Conservation (phyloP, 2,329 filamentous ascomycete genomes). For the Ophiostoma tasmaniense region DNA sequence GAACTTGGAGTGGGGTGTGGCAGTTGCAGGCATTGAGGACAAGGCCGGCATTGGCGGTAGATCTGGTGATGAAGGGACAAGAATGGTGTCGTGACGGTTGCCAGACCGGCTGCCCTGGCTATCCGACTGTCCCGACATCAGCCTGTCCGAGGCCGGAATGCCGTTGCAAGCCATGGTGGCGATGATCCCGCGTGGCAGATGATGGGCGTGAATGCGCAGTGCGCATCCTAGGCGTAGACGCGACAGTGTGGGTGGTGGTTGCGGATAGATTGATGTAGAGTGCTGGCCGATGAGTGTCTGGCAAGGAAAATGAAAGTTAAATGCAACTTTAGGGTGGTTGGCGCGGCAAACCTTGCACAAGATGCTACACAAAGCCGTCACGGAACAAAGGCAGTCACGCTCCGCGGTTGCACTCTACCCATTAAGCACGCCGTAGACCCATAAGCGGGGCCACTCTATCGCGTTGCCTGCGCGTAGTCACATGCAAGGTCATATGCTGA, state of each 20-base stretch:
- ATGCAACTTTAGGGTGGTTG: background rate
- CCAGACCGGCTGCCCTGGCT: background rate
- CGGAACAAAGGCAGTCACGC: background rate
- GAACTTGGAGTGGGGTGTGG: background rate
- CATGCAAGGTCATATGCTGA: constrained; percentile 23
- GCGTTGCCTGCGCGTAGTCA: constrained; percentile 24
- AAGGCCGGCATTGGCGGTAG: background rate
- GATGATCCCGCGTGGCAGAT: constrained; percentile 22
- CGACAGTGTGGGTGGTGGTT: constrained; percentile 26
- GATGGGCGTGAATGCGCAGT: constrained; percentile 32
- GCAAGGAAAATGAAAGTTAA: background rate
- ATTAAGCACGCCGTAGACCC: background rate
- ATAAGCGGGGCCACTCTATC: constrained; percentile 1
- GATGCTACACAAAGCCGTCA: background rate
- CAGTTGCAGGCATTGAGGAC: background rate
- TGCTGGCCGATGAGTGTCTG: background rate
- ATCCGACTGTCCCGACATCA: background rate
- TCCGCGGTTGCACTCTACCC: background rate
- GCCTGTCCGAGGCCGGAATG: background rate
- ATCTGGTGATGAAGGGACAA: constrained; percentile 16
- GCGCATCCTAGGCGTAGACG: constrained; percentile 35
- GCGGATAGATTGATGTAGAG: constrained; percentile 2
- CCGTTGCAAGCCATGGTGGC: constrained; percentile 27
- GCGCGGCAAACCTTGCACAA: background rate
- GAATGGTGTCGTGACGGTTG: constrained; percentile 5